phyloP scores from a whole-genome alignment of 768 basidiomycete species.

The Dioszegia crocea region DNA sequence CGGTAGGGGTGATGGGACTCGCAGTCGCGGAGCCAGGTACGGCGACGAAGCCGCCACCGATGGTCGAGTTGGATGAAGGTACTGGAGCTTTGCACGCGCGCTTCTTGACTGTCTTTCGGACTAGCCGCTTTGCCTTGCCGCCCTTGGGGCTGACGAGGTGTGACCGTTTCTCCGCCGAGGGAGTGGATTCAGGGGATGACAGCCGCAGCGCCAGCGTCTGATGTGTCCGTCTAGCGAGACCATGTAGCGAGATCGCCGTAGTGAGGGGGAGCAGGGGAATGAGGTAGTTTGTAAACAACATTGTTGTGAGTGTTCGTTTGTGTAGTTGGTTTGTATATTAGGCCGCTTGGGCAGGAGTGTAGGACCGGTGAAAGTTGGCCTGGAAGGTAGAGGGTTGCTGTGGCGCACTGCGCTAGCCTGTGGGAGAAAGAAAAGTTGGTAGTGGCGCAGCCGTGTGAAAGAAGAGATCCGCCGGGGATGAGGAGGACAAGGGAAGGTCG shows the following conservation, averaged over 20 bases:
- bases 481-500: too few species aligned
- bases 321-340: not conserved
- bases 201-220: conserved; percentile 7
- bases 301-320: conserved; percentile 6
- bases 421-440: not conserved
- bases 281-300: conserved; percentile 33
- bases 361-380: conserved; percentile 38
- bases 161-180: conserved; percentile 3
- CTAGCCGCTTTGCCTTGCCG: conserved; percentile 7
- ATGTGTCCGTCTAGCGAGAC: conserved; percentile 6
- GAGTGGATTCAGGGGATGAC: not conserved
- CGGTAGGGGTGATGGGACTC: conserved; percentile 11
- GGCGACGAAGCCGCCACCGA: not conserved
- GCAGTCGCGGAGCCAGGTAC: conserved; percentile 2
- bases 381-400: not conserved
- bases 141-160: conserved; percentile 1
- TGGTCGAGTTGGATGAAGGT: not conserved
- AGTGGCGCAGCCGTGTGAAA: not conserved
- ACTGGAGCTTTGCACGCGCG: not conserved
- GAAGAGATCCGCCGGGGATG: conserved; percentile 1
- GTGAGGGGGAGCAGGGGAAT: conserved; percentile 31
- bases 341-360: conserved; percentile 16
- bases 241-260: conserved; percentile 14
- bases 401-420: conserved; percentile 14
- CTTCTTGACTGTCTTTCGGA: conserved; percentile 3